Evolutionary conservation across 805 yeast genomes (phyloP), one percentile per base, ranked within the genome.

Genomic region (Candida koratica): DNA sequence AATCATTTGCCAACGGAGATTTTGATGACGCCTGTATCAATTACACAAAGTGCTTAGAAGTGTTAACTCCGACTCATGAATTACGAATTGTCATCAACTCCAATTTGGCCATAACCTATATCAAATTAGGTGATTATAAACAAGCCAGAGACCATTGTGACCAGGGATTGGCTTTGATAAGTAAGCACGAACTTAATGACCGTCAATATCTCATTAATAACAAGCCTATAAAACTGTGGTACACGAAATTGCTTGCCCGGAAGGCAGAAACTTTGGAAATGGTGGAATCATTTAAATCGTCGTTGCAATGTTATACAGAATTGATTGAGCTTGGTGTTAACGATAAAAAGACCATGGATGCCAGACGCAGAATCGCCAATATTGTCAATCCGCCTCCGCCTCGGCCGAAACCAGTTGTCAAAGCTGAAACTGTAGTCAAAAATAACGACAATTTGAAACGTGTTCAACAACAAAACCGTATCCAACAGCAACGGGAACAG

Each of bases 251-350:
- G 12, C 56, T 77, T 32, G 60, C 74, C 2, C 77, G 82, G 42
- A 75, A 77, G 44, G 97, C 96, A 0, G 97, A 93, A 52, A 81
- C 90, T 2, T 67, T 79, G 26, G 99, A 93, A 58, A 77, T 78
- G 56, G 51, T 79, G 36, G 99, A 93, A 49, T 73, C 72, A 46
- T 85, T 71, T 57, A 53, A 68, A 37, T 79, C 72, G 5, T 81
- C 97, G 0, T 64, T 84, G 17, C 65, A 58, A 0, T 53, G 74
- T 5, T 90, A 87, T 67, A 73, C 71, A 39, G 56, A 64, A 22
- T 66, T 89, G 34, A 69, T 93, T 12, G 74, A 77, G 41, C 42
- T 53, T 24, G 95, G 95, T 0, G 75, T 74, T 16, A 73, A 79
- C 2, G 74, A 77, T 20, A 76, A 79, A 40, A 65, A 73, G 19